Conservation (phyloP, 2,329 filamentous ascomycete species). For the Pyrenophora tritici-repentis region DNA sequence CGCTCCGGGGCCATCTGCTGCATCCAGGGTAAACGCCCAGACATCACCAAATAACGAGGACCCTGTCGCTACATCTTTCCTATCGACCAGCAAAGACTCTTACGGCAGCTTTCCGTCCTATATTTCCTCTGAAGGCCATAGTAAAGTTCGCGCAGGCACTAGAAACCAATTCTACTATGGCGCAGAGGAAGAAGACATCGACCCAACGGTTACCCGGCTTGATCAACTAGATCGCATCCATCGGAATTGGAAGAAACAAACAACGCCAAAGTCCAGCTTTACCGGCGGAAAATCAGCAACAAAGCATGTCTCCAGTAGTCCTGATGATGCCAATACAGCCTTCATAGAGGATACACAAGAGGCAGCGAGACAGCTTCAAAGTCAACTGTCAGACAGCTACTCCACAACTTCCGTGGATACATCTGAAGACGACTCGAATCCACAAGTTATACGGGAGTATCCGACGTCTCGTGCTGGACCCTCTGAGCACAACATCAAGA, state of each 20-base stretch:
- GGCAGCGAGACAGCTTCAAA: conserved; percentile 49
- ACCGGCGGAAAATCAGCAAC: not conserved
- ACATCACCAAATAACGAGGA: not conserved
- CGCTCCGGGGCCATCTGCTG: not conserved
- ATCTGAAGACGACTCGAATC: not conserved
- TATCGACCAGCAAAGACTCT: conserved; percentile 32
- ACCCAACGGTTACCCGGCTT: conserved; percentile 27
- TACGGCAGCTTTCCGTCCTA: conserved; percentile 44
- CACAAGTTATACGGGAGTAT: not conserved
- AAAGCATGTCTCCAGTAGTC: not conserved
- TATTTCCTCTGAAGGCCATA: conserved; percentile 16
- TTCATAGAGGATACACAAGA: conserved; percentile 53
- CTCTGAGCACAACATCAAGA: not conserved
- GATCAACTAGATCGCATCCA: conserved; percentile 35
- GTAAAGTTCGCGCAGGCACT: not conserved
- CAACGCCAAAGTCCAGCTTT: conserved; percentile 13
- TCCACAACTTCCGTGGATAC: conserved; percentile 29
- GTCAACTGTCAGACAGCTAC: conserved; percentile 43
- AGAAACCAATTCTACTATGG: not conserved
- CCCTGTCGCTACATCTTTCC: conserved; percentile 5
- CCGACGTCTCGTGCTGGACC: not conserved
- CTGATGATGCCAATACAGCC: conserved; percentile 17
- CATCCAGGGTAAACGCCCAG: not conserved
- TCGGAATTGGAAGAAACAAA: conserved; percentile 27
- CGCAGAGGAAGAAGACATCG: conserved; percentile 8